These are phyloP conservation scores for Tetradesmus obliquus DNA, from an alignment of 139 green algal species.

Conservation along the genomic window DNA sequence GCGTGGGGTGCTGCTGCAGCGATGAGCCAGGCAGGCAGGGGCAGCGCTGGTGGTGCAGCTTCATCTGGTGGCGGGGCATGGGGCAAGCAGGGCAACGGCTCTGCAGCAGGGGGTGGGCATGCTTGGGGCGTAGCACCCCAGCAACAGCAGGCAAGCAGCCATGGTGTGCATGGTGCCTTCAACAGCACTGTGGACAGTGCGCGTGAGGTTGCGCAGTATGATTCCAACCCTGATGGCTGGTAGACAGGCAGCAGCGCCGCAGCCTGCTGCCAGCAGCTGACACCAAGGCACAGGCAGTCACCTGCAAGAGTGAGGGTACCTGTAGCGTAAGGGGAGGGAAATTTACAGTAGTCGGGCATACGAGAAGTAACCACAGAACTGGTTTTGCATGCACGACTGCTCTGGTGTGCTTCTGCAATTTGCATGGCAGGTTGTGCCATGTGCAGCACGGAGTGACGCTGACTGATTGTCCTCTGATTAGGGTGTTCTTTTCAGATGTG, in stretches of 20 bases:
- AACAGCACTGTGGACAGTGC: constrained; percentile 20
- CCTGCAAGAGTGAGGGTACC: too few species aligned
- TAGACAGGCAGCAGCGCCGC: neutral
- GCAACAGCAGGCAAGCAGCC: neutral
- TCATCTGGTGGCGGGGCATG: neutral
- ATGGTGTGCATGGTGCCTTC: neutral
- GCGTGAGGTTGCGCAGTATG: neutral
- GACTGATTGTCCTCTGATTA: neutral
- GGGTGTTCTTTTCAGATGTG: neutral
- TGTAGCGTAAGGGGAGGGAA: too few species aligned
- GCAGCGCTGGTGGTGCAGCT: neutral
- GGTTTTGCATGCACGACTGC: neutral
- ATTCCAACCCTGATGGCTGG: constrained; percentile 11
- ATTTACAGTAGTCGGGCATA: too few species aligned
- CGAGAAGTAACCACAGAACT: too few species aligned
- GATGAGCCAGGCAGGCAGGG: neutral
- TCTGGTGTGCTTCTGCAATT: neutral
- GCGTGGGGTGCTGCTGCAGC: neutral
- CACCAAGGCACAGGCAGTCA: neutral
- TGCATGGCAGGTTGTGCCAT: neutral
- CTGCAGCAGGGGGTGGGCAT: neutral
- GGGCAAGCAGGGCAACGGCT: neutral
- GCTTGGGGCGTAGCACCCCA: neutral
- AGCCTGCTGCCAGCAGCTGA: neutral
- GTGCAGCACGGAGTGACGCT: neutral